Evolutionary conservation across 257 asterid genomes (phyloP), one percentile per base, ranked within the genome.

Genomic region (Galeopsis tetrahit): DNA sequence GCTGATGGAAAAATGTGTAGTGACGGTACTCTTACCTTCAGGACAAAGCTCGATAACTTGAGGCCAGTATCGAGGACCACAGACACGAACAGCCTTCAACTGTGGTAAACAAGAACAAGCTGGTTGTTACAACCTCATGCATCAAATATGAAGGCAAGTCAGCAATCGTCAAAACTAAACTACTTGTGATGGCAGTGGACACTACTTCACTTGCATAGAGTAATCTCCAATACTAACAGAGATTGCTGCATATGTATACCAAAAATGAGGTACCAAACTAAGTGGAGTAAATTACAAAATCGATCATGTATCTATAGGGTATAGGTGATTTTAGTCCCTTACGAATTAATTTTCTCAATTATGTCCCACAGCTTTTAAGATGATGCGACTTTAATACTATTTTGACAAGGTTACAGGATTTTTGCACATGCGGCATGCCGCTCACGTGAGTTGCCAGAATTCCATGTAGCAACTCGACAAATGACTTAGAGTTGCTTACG

Each of bases 1-100:
- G 44, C 65, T 33, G 36, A 80, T 38, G 32, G 69, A 57, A 62
- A 42, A 66, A 44, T 59, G 44, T 33, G 77, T 42, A 68, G 11
- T 39, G 59, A 51, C 4, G 60, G 38, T 48, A 74, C 38, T 56
- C 78, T 49, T 84, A 94, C 99, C 97, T 79, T 88, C 82, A 44
- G 97, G 98, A 75, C 55, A 83, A 81, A 89, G 96, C 75, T 91
- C 88, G 55, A 94, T 85, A 69, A 85, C 87, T 79, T 91, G 96
- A 77, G 99, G 88, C 99, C 99, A 94, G 82, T 94, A 94, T 59
- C 99, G 95, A 76, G 99, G 99, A 78, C 99, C 99, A 85, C 99
- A 94, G 61, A 94, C 96, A 68, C 93, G 93, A 79, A 94, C 96
- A 61, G 91, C 73, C 85, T 94, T 94, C 81, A 94, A 83, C 99